Evolutionary conservation across 768 basidiomycete species (phyloP), one percentile per base, ranked within the genome.

Genomic region (Lactifluus rugatus): DNA sequence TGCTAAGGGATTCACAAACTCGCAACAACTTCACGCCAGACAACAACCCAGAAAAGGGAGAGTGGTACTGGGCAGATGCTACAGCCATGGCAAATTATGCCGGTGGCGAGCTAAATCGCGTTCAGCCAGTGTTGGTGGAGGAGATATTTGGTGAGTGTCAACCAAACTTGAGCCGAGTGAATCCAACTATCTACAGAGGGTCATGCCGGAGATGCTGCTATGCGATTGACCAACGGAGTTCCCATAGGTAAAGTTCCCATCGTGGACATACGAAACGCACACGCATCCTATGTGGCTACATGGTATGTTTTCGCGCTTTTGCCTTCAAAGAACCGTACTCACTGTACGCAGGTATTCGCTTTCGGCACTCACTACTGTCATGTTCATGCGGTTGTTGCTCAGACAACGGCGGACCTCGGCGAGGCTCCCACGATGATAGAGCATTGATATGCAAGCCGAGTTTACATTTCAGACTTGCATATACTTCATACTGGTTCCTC

Each of bases 31-130:
- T 95, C 69, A 94, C 92, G 2, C 94, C 94, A 17, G 85, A 91
- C 52, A 99, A 99, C 69, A 77, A 81, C 44, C 86, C 89, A 0
- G 78, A 79, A 47, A 77, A 81, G 52, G 85, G 87, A 11, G 80
- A 84, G 69, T 99, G 95, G 94, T 92, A 89, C 66, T 99, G 93
- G 89, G 81, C 81, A 19, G 92, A 98, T 68, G 78, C 93, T 6
- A 78, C 81, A 17, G 79, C 82, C 25, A 92, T 99, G 84, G 83
- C 86, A 7, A 76, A 84, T 50, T 78, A 77, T 62, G 84, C 82
- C 17, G 93, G 92, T 16, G 92, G 90, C 1, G 80, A 83, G 56
- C 68, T 73, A 6, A 81, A 79, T 19, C 75, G 78, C 44, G 85
- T 95, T 1, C 93, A 95, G 66, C 88, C 91, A 32, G 92, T 98